Conservation (phyloP, 257 asterid species). For the Thymus mandschuricus region DNA sequence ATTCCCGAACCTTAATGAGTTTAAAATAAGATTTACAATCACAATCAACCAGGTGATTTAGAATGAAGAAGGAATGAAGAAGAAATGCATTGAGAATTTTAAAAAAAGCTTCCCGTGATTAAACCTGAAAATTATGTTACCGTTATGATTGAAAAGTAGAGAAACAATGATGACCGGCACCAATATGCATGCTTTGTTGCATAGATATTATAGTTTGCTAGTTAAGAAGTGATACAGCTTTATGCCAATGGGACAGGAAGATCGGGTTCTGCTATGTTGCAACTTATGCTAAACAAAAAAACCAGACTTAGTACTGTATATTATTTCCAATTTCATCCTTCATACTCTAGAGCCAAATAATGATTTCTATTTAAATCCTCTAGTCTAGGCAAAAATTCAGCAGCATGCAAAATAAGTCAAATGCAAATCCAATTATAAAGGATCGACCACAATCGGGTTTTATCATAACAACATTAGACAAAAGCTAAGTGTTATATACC, state of each 20-base stretch:
- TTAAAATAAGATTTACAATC: constrained; percentile 30
- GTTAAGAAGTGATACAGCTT: constrained; percentile 14
- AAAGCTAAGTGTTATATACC: constrained; percentile 45
- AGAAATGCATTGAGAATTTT: constrained; percentile 15
- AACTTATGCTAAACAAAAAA: constrained; percentile 2
- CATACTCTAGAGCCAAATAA: not conserved
- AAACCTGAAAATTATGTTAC: constrained; percentile 17
- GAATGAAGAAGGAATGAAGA: constrained; percentile 1
- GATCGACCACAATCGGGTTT: not conserved
- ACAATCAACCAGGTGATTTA: constrained; percentile 26
- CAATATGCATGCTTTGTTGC: constrained; percentile 10
- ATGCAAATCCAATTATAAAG: not conserved
- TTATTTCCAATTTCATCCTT: not conserved
- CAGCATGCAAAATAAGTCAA: not conserved
- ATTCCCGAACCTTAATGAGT: constrained; percentile 76
- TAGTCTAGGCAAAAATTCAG: constrained; percentile 16
- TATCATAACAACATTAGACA: constrained; percentile 4
- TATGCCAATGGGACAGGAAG: constrained; percentile 9
- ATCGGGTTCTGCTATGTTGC: constrained; percentile 15
- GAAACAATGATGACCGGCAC: constrained; percentile 17
- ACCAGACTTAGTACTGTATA: not conserved
- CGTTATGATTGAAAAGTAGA: constrained; percentile 7
- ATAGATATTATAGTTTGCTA: constrained; percentile 13
- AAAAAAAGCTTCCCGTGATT: constrained; percentile 6
- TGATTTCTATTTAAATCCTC: not conserved